Evolutionary conservation across 768 basidiomycete genomes (phyloP), one percentile per base, ranked within the genome.

Genomic region (Agrocybe pediades): DNA sequence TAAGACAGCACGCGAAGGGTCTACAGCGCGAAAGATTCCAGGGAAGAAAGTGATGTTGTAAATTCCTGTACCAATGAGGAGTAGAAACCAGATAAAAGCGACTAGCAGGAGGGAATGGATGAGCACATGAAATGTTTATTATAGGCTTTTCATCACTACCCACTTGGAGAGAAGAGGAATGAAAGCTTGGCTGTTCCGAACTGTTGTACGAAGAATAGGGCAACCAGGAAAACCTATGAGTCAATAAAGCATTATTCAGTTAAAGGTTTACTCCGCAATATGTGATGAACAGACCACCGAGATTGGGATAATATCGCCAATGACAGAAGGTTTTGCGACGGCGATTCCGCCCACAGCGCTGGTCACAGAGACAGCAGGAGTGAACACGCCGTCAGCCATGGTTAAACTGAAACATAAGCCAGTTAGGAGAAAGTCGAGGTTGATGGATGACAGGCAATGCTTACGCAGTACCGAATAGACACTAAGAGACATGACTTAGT

Each of bases 261-360:
- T n/a, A 5, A 21, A 21, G 15, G 2, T 44, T 39, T 17, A 49
- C 20, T 20, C 41, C 15, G 11, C 3, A 6, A 40, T 23, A 20
- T 9, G 9, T 15, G n/a, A 17, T 21, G 2, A 13, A 52, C 79
- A 49, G 57, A 81, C 86, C 46, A 85, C 79, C 8, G 85, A 85
- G 11, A 90, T 84, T 11, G 77, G 72, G n/a, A 76, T 72, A 39
- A 87, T 74, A 36, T 82, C 69, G 9, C 67, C 56, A 1, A 60
- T 48, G 7, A 87, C 77, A 2, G 70, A 71, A 0, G 81, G 73
- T 41, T 80, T 79, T 8, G 83, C 85, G 13, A 87, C 80, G 0
- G 76, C 83, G 54, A 89, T 84, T n/a, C 88, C 87, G 15, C 73
- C 80, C 2, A 88, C 84, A 4, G 86, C 86, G 33, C 82, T 83